phyloP scores from a whole-genome alignment of 306 rosid species.

The Prinsepia uniflora region DNA sequence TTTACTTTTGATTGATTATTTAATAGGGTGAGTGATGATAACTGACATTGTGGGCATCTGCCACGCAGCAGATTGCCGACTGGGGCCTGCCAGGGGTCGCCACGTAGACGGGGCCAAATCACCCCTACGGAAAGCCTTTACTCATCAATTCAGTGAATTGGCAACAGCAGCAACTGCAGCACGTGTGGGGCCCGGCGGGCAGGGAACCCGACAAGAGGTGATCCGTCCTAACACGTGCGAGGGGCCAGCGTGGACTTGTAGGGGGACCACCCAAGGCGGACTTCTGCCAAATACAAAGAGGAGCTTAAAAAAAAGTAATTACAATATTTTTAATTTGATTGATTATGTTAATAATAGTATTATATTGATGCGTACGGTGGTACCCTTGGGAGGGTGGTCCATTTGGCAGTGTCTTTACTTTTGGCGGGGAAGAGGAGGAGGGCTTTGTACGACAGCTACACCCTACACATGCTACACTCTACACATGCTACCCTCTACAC shows the following conservation, averaged over 20 bases:
- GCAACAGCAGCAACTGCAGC: constrained; percentile 4
- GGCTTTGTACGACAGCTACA: no score
- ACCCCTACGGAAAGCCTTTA: not conserved
- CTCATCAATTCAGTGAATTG: not conserved
- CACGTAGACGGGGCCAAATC: constrained; percentile 37
- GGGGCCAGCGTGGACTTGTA: constrained; percentile 47
- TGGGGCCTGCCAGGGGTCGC: constrained; percentile 26
- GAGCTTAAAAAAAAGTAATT: no score
- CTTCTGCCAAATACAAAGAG: not conserved
- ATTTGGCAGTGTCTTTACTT: constrained; percentile 2
- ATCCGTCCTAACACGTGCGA: constrained; percentile 48
- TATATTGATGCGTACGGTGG: constrained; percentile 9
- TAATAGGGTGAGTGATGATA: not conserved
- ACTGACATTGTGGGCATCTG: constrained; percentile 30
- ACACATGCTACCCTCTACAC: not conserved
- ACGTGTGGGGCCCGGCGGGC: constrained; percentile 46
- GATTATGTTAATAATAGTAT: no score
- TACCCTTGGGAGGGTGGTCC: constrained; percentile 9
- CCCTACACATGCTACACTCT: no score
- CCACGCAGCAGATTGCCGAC: constrained; percentile 41
- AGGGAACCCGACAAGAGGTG: constrained; percentile 22
- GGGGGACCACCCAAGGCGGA: not conserved
- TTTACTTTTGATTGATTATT: not conserved
- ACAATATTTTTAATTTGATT: not conserved
- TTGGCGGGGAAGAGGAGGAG: not conserved